phyloP scores from a whole-genome alignment of 2,329 filamentous ascomycete genomes.

The Diplodia mutila region DNA sequence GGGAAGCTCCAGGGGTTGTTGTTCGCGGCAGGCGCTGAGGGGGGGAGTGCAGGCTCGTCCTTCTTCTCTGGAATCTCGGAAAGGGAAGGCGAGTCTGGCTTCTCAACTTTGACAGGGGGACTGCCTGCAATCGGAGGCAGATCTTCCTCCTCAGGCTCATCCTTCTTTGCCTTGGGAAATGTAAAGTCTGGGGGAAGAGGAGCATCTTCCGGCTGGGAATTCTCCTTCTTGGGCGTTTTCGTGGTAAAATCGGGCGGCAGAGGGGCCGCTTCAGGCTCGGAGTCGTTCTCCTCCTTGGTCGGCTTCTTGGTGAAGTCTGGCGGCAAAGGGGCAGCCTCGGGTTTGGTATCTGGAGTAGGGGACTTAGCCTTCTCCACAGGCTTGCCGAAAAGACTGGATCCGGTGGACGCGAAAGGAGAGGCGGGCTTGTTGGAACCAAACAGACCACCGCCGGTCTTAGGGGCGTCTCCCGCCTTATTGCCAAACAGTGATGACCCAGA shows the following conservation, averaged over 20 bases:
- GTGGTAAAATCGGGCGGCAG: constrained; percentile 43
- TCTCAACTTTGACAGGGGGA: constrained; percentile 50
- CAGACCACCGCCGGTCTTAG: constrained; percentile 7
- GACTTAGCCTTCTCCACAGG: constrained; percentile 14
- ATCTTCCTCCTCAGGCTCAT: constrained; percentile 45
- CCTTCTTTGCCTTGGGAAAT: constrained; percentile 33
- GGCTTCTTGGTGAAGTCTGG: constrained; percentile 37
- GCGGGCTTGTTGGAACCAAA: constrained; percentile 11
- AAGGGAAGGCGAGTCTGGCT: constrained; percentile 40
- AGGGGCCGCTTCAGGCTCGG: constrained; percentile 40
- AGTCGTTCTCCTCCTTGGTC: constrained; percentile 33
- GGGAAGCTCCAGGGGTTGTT: constrained; percentile 14
- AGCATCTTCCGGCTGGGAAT: constrained; percentile 38
- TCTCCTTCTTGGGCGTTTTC: constrained; percentile 29
- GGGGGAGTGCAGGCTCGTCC: constrained; percentile 43
- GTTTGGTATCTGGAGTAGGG: constrained; percentile 15
- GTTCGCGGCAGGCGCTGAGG: not conserved
- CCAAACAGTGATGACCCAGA: constrained; percentile 11
- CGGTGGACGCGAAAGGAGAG: constrained; percentile 2
- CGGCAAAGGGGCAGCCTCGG: constrained; percentile 46
- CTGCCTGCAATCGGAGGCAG: constrained; percentile 52
- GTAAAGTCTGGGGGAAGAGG: constrained; percentile 45
- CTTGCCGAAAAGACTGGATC: constrained; percentile 12
- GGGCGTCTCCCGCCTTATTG: not conserved
- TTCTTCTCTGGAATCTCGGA: constrained; percentile 34